A percentile compares a stretch with the other conserved stretches of the same genome.
Evolutionary conservation across 1,139 yeast genomes (phyloP).

Genomic region (Taiozyma onychis): DNA sequence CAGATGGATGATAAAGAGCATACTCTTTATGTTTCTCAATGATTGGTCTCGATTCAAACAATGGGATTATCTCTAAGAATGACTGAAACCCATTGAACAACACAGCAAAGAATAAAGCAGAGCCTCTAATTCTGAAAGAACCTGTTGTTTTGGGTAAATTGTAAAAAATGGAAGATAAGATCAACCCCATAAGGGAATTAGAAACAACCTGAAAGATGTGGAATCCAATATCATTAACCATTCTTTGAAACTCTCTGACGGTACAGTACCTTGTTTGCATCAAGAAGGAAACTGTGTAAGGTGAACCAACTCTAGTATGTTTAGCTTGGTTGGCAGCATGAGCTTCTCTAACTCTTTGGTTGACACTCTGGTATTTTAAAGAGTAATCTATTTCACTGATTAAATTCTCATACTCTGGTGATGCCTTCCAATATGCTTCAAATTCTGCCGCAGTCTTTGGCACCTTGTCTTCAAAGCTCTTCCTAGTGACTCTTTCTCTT

Average conservation of each 20-base stretch:
- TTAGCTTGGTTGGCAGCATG: constrained; percentile 57
- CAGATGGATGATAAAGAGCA: constrained; percentile 72
- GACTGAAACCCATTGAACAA: constrained; percentile 75
- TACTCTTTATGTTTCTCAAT: constrained; percentile 76
- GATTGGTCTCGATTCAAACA: constrained; percentile 68
- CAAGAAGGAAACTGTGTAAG: constrained; percentile 59
- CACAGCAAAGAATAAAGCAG: constrained; percentile 71
- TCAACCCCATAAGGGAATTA: constrained; percentile 26
- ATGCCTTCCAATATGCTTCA: not conserved
- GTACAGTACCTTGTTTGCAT: constrained; percentile 55
- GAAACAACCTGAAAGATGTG: not conserved
- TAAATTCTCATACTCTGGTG: not conserved
- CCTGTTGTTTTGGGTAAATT: constrained; percentile 43
- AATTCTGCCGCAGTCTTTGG: not conserved
- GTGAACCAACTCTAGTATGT: constrained; percentile 52
- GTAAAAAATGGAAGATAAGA: constrained; percentile 71
- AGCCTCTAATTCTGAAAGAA: constrained; percentile 63
- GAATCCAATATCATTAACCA: constrained; percentile 46
- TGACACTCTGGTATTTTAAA: not conserved
- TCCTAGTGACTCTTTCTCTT: not conserved
- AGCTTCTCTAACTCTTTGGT: constrained; percentile 24
- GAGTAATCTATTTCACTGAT: not conserved
- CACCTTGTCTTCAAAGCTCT: not conserved
- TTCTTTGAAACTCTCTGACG: constrained; percentile 4
- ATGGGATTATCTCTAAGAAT: constrained; percentile 63